A percentile compares a stretch with the other conserved stretches of the same genome.
These are phyloP conservation scores for Suillus plorans DNA, from an alignment of 768 basidiomycete species.

Conservation along the genomic window DNA sequence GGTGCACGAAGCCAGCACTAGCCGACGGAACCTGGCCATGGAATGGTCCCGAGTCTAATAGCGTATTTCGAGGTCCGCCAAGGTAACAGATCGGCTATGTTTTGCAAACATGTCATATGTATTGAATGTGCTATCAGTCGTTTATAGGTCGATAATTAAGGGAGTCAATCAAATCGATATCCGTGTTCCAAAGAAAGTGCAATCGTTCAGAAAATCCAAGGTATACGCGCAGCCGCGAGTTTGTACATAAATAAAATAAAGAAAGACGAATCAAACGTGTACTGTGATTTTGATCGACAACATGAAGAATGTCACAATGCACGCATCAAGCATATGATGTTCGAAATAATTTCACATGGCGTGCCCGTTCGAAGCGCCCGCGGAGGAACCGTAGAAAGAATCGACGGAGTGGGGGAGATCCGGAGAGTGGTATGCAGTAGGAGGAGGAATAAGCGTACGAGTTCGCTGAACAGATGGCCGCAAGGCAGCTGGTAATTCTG, in stretches of 20 bases:
- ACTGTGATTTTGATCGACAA: constrained; percentile 2
- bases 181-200: background rate
- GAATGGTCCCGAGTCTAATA: no score
- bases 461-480: constrained; percentile 15
- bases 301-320: constrained; percentile 3
- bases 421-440: constrained; percentile 2
- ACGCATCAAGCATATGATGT: background rate
- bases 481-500: constrained; percentile 15
- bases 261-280: background rate
- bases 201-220: background rate
- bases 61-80: background rate
- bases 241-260: background rate
- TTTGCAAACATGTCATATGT: no score
- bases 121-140: no score
- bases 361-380: background rate
- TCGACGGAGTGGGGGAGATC: constrained; percentile 24
- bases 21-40: no score
- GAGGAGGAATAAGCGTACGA: constrained; percentile 7
- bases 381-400: constrained; percentile 24
- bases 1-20: background rate
- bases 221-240: background rate
- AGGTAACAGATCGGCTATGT: no score
- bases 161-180: constrained; percentile 1
- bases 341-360: background rate
- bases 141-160: background rate